These are phyloP conservation scores for Claviceps sp. DNA, from an alignment of 2,329 filamentous ascomycete species.

Conservation along the genomic window DNA sequence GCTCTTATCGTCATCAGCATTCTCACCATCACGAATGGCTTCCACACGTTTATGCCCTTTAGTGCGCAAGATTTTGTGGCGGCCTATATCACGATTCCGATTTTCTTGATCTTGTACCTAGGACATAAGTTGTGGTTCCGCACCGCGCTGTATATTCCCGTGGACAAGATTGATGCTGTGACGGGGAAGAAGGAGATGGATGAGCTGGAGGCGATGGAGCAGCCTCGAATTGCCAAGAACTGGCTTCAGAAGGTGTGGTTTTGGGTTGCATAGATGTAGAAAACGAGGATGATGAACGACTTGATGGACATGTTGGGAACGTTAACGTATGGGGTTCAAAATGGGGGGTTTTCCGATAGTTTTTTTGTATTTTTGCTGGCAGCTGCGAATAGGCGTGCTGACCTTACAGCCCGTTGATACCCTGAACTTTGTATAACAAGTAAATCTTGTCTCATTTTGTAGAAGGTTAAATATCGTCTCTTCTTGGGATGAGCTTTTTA, in stretches of 20 bases:
- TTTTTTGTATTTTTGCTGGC: not conserved
- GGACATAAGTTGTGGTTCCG: constrained; percentile 43
- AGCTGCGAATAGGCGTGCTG: not conserved
- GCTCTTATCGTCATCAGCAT: constrained; percentile 44
- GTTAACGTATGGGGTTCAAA: too few relatives aligned
- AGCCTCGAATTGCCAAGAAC: constrained; percentile 34
- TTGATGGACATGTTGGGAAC: not conserved
- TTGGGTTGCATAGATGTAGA: constrained; percentile 34
- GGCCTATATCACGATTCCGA: constrained; percentile 48
- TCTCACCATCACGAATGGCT: constrained; percentile 62
- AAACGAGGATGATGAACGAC: not conserved
- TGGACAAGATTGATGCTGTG: constrained; percentile 38
- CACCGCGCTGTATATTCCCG: constrained; percentile 28
- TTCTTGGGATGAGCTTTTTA: too few relatives aligned
- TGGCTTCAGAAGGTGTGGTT: constrained; percentile 39
- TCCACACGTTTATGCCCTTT: constrained; percentile 63
- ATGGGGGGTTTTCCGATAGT: not conserved
- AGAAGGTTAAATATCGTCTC: too few relatives aligned
- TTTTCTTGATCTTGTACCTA: constrained; percentile 46
- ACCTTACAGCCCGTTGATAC: constrained; percentile 4
- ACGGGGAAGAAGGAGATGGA: constrained; percentile 52
- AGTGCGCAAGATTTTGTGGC: constrained; percentile 49
- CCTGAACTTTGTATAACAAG: not conserved
- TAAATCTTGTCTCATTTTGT: not conserved
- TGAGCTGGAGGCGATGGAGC: constrained; percentile 36